Base-by-base conservation (phyloP, 192 early-diverging fungal genomes). In the Podochytrium sp. region DNA sequence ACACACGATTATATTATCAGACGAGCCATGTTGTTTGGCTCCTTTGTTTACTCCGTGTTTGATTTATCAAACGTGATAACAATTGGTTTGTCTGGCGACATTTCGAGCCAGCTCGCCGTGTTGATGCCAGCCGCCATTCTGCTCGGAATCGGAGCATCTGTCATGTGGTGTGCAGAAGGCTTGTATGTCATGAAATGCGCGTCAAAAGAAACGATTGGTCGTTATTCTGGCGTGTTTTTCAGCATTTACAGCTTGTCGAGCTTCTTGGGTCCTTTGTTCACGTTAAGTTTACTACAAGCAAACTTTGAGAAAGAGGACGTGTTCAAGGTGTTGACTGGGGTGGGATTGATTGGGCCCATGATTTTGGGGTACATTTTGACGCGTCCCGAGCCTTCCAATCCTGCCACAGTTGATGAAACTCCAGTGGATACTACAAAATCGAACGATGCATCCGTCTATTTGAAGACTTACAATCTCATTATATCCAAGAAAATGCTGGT, bases 161-260 rank as follows among this genome's bases (percentile, higher is more conserved):
- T 74, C 0, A 40, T 74, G 14, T 74, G 72, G 72, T 65, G 61
- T 14, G 58, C 61, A 18, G 40, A 74, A 39, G 72, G 72, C 0
- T 18, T 43, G 18, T 74, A 64, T 74, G 58, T 74, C 39, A 49
- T 61, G 3, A 27, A 53, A 35, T 64, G 72, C 39, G 43, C 30
- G 7, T 12, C 42, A 10, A 38, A 23, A 23, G 61, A 49, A 10
- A 64, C 72, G 35, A 55, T 64, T 14, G 72, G 72, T 3, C 60
- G 60, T 7, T 64, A 64, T 47, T 47, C 72, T 10, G 72, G 72
- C n/a, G 51, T 74, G 7, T 74, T 74, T 38, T 65, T 64, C 33
- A 61, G 72, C 14, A 20, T 74, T 7, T 12, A 37, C 18, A n/a
- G 16, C 6, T 27, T 35, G 6, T 41, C 72, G 2, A 49, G 35